phyloP scores from a whole-genome alignment of 225 moss, liverwort and hornwort species.

The Pleurozium schreberi region DNA sequence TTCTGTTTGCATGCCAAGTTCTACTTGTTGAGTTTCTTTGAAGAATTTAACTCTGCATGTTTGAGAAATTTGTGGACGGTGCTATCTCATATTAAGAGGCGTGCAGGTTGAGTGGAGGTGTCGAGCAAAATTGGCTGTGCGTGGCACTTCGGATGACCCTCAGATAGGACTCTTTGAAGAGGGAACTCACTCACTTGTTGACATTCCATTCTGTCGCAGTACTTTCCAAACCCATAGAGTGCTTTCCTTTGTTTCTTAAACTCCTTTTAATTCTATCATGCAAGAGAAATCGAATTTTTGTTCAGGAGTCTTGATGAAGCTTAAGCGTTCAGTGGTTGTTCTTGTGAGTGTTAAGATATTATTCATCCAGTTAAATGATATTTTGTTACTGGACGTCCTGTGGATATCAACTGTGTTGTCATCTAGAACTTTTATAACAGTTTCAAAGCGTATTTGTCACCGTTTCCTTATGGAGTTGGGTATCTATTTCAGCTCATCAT shows the following conservation, averaged over 20 bases:
- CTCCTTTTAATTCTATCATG: background rate
- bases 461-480: background rate
- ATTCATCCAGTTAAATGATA: background rate
- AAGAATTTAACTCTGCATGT: background rate
- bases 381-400: background rate
- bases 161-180: slow-evolving; percentile 86
- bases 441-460: background rate
- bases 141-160: slow-evolving; percentile 74
- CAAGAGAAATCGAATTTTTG: background rate
- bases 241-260: background rate
- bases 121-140: slow-evolving; percentile 95
- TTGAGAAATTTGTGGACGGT: background rate
- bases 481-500: slow-evolving; percentile 68
- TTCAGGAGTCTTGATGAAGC: background rate
- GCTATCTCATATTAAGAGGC: background rate
- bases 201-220: slow-evolving; percentile 85
- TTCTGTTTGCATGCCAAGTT: background rate
- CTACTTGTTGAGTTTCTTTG: background rate
- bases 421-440: background rate
- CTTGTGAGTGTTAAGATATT: background rate
- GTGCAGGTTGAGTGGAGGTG: slow-evolving; percentile 88
- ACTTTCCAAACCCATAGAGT: background rate
- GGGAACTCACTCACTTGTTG: slow-evolving; percentile 70
- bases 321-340: background rate
- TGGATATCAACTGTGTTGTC: background rate